These are phyloP conservation scores for Balamuthia mandrillaris DNA, from an alignment of 208 protist species.

Conservation along the genomic window DNA sequence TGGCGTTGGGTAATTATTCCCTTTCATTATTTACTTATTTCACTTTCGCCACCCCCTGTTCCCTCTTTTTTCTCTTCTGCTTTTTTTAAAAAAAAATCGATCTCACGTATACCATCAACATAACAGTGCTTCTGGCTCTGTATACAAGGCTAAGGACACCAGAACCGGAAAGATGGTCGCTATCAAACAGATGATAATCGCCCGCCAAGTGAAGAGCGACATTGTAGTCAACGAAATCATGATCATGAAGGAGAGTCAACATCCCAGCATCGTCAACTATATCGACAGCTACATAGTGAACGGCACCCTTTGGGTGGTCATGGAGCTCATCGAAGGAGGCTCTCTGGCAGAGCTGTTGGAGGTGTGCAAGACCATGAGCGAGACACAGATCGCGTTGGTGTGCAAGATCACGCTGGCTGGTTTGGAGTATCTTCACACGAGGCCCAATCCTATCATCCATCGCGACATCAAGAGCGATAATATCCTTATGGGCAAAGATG, in stretches of 20 bases:
- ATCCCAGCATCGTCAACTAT: background rate
- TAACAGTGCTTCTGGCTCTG: background rate
- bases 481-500: background rate
- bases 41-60: background rate
- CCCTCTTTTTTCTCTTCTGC: background rate
- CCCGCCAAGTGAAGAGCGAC: background rate
- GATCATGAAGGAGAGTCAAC: background rate
- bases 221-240: background rate
- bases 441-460: background rate
- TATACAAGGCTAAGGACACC: background rate
- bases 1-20: background rate
- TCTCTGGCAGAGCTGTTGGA: background rate
- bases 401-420: too few species aligned
- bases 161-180: background rate
- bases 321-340: background rate
- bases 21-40: background rate
- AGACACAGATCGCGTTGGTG: background rate
- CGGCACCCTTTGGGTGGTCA: background rate
- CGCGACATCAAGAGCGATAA: conserved; percentile 10
- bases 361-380: conserved; percentile 14
- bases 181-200: background rate
- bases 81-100: too few species aligned
- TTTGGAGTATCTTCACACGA: background rate
- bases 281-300: background rate
- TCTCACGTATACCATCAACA: too few species aligned